Evolutionary conservation across 331 rosid genomes (phyloP).

Genomic region (Malus hybrid): DNA sequence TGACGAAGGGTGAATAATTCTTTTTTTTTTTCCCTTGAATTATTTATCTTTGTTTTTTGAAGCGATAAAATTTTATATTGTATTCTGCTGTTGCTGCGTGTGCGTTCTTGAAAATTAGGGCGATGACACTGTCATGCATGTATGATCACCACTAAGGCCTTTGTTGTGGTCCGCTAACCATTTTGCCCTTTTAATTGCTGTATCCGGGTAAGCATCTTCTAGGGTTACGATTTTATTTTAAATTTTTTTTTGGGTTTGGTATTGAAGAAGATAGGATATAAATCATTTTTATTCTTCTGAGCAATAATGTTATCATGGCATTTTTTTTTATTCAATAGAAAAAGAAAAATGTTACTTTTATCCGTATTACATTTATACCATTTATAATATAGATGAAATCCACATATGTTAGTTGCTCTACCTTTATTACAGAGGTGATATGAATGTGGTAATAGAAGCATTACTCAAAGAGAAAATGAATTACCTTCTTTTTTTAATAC

Average conservation of each 20-base stretch:
- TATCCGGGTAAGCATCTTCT: background rate
- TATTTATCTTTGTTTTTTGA: background rate
- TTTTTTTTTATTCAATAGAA: no score
- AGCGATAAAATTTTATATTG: background rate
- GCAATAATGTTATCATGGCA: no score
- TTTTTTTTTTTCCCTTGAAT: background rate
- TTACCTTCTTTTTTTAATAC: no score
- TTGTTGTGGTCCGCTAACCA: background rate
- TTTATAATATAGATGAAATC: fast-evolving
- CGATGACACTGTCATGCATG: background rate
- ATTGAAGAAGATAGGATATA: no score
- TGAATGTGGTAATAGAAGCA: no score
- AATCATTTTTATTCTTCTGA: no score
- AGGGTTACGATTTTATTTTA: background rate
- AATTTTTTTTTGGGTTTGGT: no score
- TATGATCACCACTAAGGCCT: background rate
- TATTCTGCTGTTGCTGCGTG: background rate
- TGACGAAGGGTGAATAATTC: background rate
- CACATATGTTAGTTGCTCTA: no score
- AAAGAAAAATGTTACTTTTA: no score
- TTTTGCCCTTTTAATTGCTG: background rate
- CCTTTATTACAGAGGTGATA: no score
- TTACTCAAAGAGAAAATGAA: no score
- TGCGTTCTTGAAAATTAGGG: background rate
- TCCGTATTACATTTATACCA: no score